Conservation (phyloP, 2,329 filamentous ascomycete species). For the Ophiostoma perfectum region DNA sequence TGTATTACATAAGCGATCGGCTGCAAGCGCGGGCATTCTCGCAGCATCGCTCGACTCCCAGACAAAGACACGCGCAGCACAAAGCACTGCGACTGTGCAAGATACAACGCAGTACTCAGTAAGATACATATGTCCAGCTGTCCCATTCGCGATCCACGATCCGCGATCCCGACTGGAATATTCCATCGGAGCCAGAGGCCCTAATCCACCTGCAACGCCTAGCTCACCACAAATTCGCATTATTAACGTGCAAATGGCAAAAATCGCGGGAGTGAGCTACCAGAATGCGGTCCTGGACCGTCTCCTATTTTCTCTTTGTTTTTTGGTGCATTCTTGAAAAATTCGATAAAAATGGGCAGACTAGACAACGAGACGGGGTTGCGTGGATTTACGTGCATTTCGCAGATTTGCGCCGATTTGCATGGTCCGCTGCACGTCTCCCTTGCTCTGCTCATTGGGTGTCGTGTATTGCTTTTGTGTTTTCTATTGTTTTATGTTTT, state of each 20-base stretch:
- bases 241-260: not conserved
- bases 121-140: not conserved
- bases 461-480: not conserved
- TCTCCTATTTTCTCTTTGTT: not conserved
- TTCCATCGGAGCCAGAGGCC: slow-evolving; percentile 2
- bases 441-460: not conserved
- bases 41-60: no score
- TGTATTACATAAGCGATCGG: no score
- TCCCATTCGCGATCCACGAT: not conserved
- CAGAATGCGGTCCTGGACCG: no score
- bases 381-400: not conserved
- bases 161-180: not conserved
- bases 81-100: not conserved
- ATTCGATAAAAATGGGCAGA: not conserved
- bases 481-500: not conserved
- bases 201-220: not conserved
- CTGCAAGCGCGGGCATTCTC: no score
- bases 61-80: no score
- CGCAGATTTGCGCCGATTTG: not conserved
- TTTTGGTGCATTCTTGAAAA: not conserved
- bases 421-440: not conserved
- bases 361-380: not conserved
- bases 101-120: not conserved
- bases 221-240: no score
- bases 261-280: not conserved